phyloP scores from a whole-genome alignment of 2,329 filamentous ascomycete genomes.

The Coleophoma eucalyptorum region DNA sequence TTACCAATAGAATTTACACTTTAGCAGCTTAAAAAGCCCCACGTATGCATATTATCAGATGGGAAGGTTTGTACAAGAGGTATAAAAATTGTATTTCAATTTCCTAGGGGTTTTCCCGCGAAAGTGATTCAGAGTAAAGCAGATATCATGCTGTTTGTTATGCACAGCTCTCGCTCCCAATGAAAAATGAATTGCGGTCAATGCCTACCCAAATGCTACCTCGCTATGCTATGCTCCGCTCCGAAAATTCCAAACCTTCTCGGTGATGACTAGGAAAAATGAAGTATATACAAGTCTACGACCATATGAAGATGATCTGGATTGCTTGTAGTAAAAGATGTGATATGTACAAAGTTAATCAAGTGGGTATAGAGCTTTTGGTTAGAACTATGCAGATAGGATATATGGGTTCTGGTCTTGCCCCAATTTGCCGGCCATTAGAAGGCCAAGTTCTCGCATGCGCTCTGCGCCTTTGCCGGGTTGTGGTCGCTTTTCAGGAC shows the following conservation, averaged over 20 bases:
- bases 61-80: too few relatives aligned
- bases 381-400: constrained; percentile 56
- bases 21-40: too few relatives aligned
- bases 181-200: neutral
- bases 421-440: constrained; percentile 78
- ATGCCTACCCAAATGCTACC: constrained; percentile 15
- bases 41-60: too few relatives aligned
- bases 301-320: constrained; percentile 3
- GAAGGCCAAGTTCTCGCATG: constrained; percentile 87
- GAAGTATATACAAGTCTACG: constrained; percentile 10
- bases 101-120: too few relatives aligned
- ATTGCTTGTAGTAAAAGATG: constrained; percentile 8
- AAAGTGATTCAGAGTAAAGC: too few relatives aligned
- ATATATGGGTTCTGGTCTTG: constrained; percentile 58
- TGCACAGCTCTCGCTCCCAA: neutral
- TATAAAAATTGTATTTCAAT: too few relatives aligned
- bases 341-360: constrained; percentile 16
- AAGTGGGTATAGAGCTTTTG: constrained; percentile 1
- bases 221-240: constrained; percentile 19
- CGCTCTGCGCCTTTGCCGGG: constrained; percentile 87
- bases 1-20: too few relatives aligned
- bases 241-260: constrained; percentile 12
- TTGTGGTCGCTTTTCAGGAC: constrained; percentile 57
- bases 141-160: too few relatives aligned
- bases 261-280: constrained; percentile 4